phyloP scores from a whole-genome alignment of 768 basidiomycete genomes.

The Lepiota brunneoincarnata region DNA sequence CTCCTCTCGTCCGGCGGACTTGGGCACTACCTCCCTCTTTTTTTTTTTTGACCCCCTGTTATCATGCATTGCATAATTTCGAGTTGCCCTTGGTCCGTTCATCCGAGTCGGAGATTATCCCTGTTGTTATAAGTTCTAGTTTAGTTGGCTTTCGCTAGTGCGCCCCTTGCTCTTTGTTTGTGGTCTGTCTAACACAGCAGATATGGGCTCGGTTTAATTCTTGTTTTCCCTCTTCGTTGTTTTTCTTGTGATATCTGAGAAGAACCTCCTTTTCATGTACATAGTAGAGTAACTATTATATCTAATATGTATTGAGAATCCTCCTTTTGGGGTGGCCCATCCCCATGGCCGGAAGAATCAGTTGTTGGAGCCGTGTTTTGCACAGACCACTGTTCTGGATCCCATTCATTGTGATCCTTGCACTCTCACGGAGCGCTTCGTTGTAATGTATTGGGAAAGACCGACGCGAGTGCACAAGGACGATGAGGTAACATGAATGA shows the following conservation, averaged over 20 bases:
- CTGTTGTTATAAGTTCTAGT: conserved; percentile 2
- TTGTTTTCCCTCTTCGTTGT: not conserved
- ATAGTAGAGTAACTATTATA: conserved; percentile 11
- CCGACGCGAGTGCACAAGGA: not conserved
- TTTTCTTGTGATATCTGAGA: conserved; percentile 2
- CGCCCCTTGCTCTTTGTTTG: not conserved
- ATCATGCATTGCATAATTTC: conserved; percentile 10
- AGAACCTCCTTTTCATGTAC: conserved; percentile 3
- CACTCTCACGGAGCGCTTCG: conserved; percentile 2
- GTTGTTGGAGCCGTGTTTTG: too few relatives aligned
- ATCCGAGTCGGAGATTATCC: conserved; percentile 8
- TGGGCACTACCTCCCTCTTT: conserved; percentile 9
- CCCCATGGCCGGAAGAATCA: too few relatives aligned
- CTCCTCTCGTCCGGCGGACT: conserved; percentile 10
- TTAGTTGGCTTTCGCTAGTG: not conserved
- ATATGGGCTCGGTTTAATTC: conserved; percentile 1
- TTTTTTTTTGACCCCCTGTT: conserved; percentile 12
- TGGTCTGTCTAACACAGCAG: not conserved
- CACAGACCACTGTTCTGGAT: not conserved
- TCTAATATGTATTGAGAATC: conserved; percentile 11
- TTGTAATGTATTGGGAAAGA: conserved; percentile 5
- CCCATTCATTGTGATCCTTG: not conserved
- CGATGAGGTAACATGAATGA: conserved; percentile 2
- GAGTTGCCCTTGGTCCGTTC: conserved; percentile 1
- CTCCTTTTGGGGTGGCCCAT: not conserved